Base-by-base conservation (phyloP, 352 stramenopile genomes). In the Hyaloperonospora brassicae region DNA sequence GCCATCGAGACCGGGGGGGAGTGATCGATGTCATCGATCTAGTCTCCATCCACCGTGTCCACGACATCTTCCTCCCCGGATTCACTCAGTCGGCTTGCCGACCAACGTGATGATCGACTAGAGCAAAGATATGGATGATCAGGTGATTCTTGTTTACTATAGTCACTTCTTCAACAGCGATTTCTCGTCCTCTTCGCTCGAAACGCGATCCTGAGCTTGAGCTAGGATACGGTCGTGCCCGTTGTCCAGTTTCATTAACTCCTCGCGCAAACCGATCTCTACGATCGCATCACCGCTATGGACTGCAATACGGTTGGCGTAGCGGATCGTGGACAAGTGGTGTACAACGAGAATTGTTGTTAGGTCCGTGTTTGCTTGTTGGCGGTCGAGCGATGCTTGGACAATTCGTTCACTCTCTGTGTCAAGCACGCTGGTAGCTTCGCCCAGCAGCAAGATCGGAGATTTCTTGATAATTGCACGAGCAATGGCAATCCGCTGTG, bases 401-500 rank as follows among this genome's bases (percentile, higher is more conserved):
- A 84, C 64, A 36, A 72, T 66, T 23, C 60, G 56, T 24, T 68
- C 64, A 14, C 64, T 72, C 27, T 68, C 64, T 1, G 55, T 68
- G n/a, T 68, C 64, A 5, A 72, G 46, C 21, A 55, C 64, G 48
- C 64, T 72, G 3, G 60, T 72, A 38, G 64, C 64, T 47, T 72
- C 90, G 57, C 97, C 91, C 1, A 98, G 60, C 8, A 98, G 59
- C n/a, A 98, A 55, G 31, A 98, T 80, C 2, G 73, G 62, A 2
- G 88, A 85, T 47, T 97, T 82, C 34, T 83, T 82, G 14, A 98
- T 65, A 24, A 97, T 87, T 6, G 89, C 93, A 10, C 95, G 72
- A 36, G 94, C 93, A 38, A 98, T 95, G 38, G 89, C 89, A 55
- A 98, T 86, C 17, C 87, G 65, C 64, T 96, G 87, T 62, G 97